A percentile compares a stretch with the other conserved stretches of the same genome.
Evolutionary conservation across 2,329 filamentous ascomycete species (phyloP).

Genomic region (Colletotrichum gigasporum): DNA sequence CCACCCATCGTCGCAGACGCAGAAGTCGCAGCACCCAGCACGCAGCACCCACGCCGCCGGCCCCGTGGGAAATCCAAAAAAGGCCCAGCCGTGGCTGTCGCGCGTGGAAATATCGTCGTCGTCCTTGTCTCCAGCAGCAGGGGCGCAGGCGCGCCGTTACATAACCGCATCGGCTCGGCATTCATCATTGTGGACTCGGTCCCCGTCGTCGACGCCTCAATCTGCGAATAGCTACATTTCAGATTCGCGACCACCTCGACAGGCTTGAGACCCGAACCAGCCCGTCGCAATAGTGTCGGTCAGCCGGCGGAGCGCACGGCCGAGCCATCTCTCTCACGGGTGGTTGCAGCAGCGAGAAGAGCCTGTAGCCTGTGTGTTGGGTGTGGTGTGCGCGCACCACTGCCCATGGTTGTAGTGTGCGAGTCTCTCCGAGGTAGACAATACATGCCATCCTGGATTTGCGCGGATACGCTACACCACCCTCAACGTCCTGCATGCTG

Average conservation of each 20-base stretch:
- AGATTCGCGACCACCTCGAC: conserved; percentile 7
- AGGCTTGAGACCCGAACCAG: not conserved
- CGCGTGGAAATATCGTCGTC: conserved; percentile 24
- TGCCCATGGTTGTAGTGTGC: too few relatives aligned
- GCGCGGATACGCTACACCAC: not conserved
- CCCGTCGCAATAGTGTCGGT: conserved; percentile 17
- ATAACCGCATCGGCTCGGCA: conserved; percentile 24
- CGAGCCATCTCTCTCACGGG: conserved; percentile 23
- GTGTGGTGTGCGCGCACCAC: not conserved
- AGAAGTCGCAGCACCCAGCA: not conserved
- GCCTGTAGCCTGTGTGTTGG: conserved; percentile 2
- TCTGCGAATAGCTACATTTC: conserved; percentile 24
- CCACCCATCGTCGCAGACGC: too few relatives aligned
- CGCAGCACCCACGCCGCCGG: conserved; percentile 9
- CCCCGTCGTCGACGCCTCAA: conserved; percentile 16
- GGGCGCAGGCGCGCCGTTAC: conserved; percentile 6
- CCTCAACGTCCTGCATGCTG: not conserved
- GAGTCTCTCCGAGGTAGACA: conserved; percentile 7
- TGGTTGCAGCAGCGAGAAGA: conserved; percentile 16
- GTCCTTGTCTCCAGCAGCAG: not conserved
- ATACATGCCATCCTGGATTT: conserved; percentile 15
- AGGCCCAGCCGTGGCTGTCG: conserved; percentile 16
- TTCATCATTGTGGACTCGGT: conserved; percentile 28
- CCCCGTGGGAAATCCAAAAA: conserved; percentile 10
- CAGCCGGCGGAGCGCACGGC: conserved; percentile 29